A percentile compares a stretch with the other conserved stretches of the same genome.
These are phyloP conservation scores for Claviceps sp. DNA, from an alignment of 2,329 filamentous ascomycete species.

Conservation along the genomic window DNA sequence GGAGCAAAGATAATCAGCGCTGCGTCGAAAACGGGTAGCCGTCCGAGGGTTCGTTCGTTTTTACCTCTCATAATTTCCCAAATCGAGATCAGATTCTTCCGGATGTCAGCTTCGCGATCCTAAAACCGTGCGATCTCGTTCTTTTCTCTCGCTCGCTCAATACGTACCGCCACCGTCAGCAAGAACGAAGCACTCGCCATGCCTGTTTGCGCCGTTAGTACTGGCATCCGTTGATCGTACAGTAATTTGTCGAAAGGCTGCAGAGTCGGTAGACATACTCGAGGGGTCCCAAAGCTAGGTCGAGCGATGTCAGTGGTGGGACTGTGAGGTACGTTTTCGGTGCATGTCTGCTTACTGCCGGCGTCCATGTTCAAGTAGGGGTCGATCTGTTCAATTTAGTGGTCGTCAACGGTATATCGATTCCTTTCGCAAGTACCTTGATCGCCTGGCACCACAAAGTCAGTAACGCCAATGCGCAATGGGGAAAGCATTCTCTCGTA, in stretches of 20 bases:
- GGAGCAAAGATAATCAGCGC: background rate
- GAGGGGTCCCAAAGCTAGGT: conserved; percentile 14
- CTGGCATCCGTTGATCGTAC: conserved; percentile 2
- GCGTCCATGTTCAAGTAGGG: conserved; percentile 31
- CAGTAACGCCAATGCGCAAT: background rate
- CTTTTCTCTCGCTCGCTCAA: background rate
- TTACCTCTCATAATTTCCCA: conserved; percentile 42
- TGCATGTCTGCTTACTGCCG: conserved; percentile 6
- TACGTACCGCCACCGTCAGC: conserved; percentile 54
- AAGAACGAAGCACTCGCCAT: conserved; percentile 82
- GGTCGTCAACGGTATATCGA: background rate
- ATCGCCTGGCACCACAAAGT: background rate
- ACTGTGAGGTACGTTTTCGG: background rate
- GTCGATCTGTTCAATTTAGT: conserved; percentile 24
- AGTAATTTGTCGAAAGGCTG: too few relatives aligned
- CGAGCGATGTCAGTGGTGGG: background rate
- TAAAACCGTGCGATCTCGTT: background rate
- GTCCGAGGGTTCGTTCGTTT: conserved; percentile 4
- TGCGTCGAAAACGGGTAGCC: background rate
- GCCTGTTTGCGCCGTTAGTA: conserved; percentile 30
- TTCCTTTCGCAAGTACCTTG: background rate
- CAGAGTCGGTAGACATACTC: conserved; percentile 13
- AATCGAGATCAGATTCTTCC: conserved; percentile 34
- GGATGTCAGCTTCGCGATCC: background rate
- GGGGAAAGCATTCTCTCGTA: background rate